phyloP scores from a whole-genome alignment of 2,329 filamentous ascomycete species.

The Sporothrix schenckii region DNA sequence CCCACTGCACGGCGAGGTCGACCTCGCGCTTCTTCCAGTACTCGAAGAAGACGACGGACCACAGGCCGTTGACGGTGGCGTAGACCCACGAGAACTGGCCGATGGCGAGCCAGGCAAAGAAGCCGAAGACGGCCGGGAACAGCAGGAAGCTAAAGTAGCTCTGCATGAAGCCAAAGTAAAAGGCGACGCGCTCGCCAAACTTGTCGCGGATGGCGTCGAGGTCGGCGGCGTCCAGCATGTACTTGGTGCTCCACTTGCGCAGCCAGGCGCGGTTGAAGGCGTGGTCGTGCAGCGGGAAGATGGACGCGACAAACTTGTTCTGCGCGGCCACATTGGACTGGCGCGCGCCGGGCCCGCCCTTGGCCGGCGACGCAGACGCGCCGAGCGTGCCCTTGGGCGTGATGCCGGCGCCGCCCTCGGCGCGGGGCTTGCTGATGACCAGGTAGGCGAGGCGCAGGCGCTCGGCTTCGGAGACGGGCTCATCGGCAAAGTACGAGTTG shows the following conservation, averaged over 20 bases:
- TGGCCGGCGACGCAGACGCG: slow-evolving; percentile 34
- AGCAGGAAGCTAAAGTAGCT: slow-evolving; percentile 72
- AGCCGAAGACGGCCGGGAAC: slow-evolving; percentile 69
- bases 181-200: slow-evolving; percentile 70
- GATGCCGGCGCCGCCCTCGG: slow-evolving; percentile 73
- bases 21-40: slow-evolving; percentile 78
- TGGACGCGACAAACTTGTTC: slow-evolving; percentile 65
- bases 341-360: background rate
- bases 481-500: slow-evolving; percentile 65
- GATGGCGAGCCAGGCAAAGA: slow-evolving; percentile 68
- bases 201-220: slow-evolving; percentile 71
- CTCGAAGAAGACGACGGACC: slow-evolving; percentile 74
- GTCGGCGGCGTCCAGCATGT: slow-evolving; percentile 65
- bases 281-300: slow-evolving; percentile 81
- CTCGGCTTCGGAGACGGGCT: slow-evolving; percentile 86
- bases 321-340: slow-evolving; percentile 57
- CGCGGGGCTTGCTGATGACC: slow-evolving; percentile 72
- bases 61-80: slow-evolving; percentile 66
- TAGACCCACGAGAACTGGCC: slow-evolving; percentile 72
- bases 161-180: slow-evolving; percentile 83
- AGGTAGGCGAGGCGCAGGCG: slow-evolving; percentile 84
- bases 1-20: slow-evolving; percentile 73
- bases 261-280: slow-evolving; percentile 75
- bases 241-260: slow-evolving; percentile 72
- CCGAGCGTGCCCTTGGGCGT: slow-evolving; percentile 53